Evolutionary conservation across 805 yeast species (phyloP).

Genomic region (Nakazawaea laoshanensis): DNA sequence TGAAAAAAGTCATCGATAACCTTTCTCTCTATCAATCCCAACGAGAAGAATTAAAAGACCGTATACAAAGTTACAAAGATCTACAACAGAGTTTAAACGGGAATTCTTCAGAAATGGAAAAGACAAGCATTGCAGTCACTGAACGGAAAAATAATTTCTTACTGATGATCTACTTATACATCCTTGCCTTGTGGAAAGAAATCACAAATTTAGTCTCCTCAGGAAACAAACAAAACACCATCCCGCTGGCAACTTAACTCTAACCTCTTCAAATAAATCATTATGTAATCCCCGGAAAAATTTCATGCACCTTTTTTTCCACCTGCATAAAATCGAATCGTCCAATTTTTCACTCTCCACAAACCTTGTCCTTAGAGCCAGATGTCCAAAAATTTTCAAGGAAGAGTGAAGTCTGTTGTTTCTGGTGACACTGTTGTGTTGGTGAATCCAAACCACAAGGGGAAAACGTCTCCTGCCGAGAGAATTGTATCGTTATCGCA

Average conservation of each 20-base stretch:
- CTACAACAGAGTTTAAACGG: not conserved
- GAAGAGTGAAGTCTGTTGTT: constrained; percentile 61
- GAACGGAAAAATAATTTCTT: not conserved
- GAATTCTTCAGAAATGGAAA: not conserved
- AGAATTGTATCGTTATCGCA: constrained; percentile 56
- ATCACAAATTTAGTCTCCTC: constrained; percentile 1
- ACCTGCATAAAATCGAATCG: no score
- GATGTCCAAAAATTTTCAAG: constrained; percentile 30
- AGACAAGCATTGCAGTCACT: not conserved
- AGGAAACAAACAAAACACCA: not conserved
- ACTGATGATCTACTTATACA: not conserved
- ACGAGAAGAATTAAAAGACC: constrained; percentile 2
- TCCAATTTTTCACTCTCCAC: no score
- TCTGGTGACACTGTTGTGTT: constrained; percentile 67
- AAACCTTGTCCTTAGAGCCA: not conserved
- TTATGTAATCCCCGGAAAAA: no score
- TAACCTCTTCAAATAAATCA: not conserved
- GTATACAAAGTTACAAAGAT: not conserved
- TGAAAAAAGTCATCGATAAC: constrained; percentile 30
- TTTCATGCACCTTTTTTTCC: no score
- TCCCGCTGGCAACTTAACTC: not conserved
- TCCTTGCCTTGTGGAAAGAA: constrained; percentile 5
- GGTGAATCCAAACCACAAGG: constrained; percentile 35
- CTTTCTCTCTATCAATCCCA: constrained; percentile 22
- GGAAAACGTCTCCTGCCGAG: constrained; percentile 42